Evolutionary conservation across 23 red algal genomes (phyloP).

Genomic region (Cyanidioschyzon merolae): DNA sequence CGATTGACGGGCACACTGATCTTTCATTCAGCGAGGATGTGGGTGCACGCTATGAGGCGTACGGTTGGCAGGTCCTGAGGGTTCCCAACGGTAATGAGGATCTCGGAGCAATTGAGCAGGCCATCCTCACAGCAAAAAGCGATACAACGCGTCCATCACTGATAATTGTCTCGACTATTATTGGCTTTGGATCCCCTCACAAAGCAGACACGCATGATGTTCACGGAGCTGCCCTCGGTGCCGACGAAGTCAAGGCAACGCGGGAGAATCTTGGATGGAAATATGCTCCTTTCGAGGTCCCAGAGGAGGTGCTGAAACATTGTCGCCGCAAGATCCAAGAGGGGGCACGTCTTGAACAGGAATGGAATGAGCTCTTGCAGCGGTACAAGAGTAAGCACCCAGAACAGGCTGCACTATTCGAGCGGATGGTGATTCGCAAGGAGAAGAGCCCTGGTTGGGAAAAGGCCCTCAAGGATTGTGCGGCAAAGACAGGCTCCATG

Average conservation of each 20-base stretch:
- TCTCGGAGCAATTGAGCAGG: constrained; percentile 34
- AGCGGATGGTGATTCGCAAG: constrained; percentile 28
- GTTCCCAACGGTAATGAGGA: constrained; percentile 67
- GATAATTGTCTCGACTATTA: constrained; percentile 66
- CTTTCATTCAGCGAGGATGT: constrained; percentile 93
- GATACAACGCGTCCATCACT: constrained; percentile 55
- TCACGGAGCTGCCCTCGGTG: constrained; percentile 69
- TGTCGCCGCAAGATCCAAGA: constrained; percentile 46
- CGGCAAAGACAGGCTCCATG: constrained; percentile 28
- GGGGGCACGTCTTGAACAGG: constrained; percentile 30
- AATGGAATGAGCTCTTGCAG: constrained; percentile 30
- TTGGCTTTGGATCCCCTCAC: constrained; percentile 78
- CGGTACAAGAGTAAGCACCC: constrained; percentile 56
- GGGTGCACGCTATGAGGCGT: constrained; percentile 57
- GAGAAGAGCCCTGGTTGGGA: constrained; percentile 32
- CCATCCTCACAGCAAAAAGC: constrained; percentile 44
- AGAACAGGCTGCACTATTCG: constrained; percentile 40
- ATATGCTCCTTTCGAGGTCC: constrained; percentile 70
- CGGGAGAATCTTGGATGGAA: constrained; percentile 50
- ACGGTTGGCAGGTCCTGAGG: constrained; percentile 80
- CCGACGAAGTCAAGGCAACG: constrained; percentile 50
- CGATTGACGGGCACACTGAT: constrained; percentile 77
- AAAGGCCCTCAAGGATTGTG: constrained; percentile 24
- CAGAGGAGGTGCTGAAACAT: constrained; percentile 40
- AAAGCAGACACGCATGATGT: constrained; percentile 46